Percentiles rank a stretch among this genome's conserved stretches.
phyloP scores from a whole-genome alignment of 331 rosid species.

The Acacia concinna region DNA sequence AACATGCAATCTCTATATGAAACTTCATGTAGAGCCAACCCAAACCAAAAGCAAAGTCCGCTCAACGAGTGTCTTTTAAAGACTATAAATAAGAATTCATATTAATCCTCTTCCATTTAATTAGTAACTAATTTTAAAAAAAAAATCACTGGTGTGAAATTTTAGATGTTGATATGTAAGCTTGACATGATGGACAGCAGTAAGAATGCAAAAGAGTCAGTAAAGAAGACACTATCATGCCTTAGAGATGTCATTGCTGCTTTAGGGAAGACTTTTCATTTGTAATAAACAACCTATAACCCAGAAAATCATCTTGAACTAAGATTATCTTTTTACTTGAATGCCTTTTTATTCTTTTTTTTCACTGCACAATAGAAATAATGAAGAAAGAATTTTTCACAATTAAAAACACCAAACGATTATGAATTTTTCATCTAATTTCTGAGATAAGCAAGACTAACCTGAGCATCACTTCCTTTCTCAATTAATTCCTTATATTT shows the following conservation, averaged over 20 bases:
- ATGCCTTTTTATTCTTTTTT: background rate
- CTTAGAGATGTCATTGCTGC: background rate
- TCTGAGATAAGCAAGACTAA: slow-evolving; percentile 18
- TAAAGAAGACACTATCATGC: background rate
- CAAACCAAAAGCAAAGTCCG: slow-evolving; percentile 18
- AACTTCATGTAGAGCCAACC: slow-evolving; percentile 27
- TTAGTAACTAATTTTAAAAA: background rate
- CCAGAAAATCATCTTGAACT: slow-evolving; percentile 9
- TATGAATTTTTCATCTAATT: background rate
- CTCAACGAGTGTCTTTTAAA: slow-evolving; percentile 19
- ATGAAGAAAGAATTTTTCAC: background rate
- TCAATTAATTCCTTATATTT: slow-evolving; percentile 44
- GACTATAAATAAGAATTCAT: background rate
- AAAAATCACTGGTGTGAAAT: background rate
- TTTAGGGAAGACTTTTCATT: background rate
- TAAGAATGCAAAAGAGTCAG: no score
- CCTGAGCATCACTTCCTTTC: slow-evolving; percentile 70
- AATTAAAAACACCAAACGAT: background rate
- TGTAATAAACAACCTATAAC: background rate
- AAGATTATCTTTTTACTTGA: slow-evolving; percentile 10
- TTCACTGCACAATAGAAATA: background rate
- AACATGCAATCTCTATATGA: slow-evolving; percentile 32
- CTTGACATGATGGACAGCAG: background rate
- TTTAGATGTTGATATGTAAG: slow-evolving; percentile 9
- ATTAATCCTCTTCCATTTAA: background rate